Conservation (phyloP, 2,329 filamentous ascomycete species). For the Cercospora zeina region DNA sequence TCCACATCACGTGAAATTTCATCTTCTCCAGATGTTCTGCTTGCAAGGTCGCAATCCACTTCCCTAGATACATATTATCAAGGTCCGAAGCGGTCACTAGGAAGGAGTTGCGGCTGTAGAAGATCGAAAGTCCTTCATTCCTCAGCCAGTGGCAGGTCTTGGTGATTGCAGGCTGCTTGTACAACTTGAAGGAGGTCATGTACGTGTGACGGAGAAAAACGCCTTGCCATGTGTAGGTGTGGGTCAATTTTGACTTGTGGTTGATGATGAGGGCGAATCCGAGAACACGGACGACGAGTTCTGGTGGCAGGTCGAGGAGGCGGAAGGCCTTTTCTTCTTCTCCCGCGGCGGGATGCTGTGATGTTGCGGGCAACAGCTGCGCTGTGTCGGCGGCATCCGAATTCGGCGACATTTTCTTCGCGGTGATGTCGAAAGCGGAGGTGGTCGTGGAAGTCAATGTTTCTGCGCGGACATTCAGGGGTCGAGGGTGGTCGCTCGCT, state of each 20-base stretch:
- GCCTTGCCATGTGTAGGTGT: too few relatives aligned
- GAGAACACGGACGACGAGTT: neutral
- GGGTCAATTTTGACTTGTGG: neutral
- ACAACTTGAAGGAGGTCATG: neutral
- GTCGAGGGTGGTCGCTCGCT: neutral
- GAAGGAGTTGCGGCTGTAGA: conserved; percentile 12
- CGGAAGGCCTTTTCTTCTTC: neutral
- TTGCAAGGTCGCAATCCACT: neutral
- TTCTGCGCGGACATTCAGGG: neutral
- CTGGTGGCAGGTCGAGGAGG: neutral
- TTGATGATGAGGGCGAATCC: neutral
- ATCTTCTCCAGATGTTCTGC: neutral
- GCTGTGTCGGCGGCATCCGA: neutral
- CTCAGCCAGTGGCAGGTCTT: conserved; percentile 16
- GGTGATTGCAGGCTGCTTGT: conserved; percentile 10
- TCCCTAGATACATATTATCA: neutral
- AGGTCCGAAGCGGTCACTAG: neutral
- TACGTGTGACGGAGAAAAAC: neutral
- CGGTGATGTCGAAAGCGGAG: neutral
- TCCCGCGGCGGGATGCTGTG: neutral
- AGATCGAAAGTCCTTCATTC: conserved; percentile 11
- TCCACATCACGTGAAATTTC: neutral
- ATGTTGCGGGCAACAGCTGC: neutral
- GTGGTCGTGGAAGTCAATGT: neutral
- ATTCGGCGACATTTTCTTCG: neutral